Evolutionary conservation across 2,329 filamentous ascomycete species (phyloP), one percentile per base, ranked within the genome.

Genomic region (Colletotrichum sp.): DNA sequence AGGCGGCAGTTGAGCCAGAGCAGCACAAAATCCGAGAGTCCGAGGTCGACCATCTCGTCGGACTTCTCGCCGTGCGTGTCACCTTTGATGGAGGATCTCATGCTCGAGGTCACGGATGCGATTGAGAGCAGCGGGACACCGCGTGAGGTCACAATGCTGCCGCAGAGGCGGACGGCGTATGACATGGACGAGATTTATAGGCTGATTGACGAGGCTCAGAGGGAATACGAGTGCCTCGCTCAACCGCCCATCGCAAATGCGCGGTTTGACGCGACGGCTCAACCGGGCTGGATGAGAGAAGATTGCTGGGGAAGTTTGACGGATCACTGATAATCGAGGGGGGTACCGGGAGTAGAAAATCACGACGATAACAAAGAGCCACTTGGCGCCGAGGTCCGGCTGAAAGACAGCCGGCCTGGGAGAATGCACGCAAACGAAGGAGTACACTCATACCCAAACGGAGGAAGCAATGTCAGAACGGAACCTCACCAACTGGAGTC

Each of bases 171-270:
- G 34, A 68, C 74, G 8, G 44, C 34, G 26, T 68, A 74, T n/a
- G 65, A 76, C 6, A 68, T 76, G 74, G 70, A 73, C 28, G 65
- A 76, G 30, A 65, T 76, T 34, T 65, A 68, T 28, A 64, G 30
- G 16, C 44, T 76, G 21, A 76, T 76, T n/a, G 74, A 76, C 15
- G 74, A 76, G 49, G 74, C 74, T 16, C 74, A 69, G 49, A 74
- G 59, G 49, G 74, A 76, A 30, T 76, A 76, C 21, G 74, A 69
- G 59, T 52, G 70, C 49, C 74, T 76, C 7, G 26, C 30, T 16
- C 63, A 68, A 16, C 32, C 63, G 21, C 39, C 59, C 21, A 21
- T 28, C 5, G 49, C 57, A 39, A 44, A 36, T 13, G 24, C 7
- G 18, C 36, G 59, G 26, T 32, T 44, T 26, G 34, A 74, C 8